Conservation (phyloP, 495 filamentous ascomycete genomes). For the Antarctomyces pellizariae region DNA sequence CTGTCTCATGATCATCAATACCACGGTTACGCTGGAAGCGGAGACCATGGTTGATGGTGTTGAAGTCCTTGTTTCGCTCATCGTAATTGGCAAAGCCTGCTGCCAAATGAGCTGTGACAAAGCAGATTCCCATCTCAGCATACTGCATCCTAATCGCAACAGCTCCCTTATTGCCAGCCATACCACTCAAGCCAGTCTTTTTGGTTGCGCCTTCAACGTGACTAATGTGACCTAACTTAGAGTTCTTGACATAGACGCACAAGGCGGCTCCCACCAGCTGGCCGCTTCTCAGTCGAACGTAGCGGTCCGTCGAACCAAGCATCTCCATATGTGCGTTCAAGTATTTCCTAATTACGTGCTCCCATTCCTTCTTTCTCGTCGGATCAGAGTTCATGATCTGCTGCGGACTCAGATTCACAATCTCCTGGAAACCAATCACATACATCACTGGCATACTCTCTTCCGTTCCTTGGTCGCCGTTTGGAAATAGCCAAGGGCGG, state of each 20-base stretch:
- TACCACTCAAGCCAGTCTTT: slow-evolving; percentile 93
- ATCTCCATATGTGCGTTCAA: slow-evolving; percentile 45
- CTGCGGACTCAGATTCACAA: slow-evolving; percentile 86
- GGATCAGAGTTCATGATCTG: slow-evolving; percentile 99
- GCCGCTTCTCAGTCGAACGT: slow-evolving; percentile 73
- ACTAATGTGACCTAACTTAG: slow-evolving; percentile 56
- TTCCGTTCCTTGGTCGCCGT: slow-evolving; percentile 21
- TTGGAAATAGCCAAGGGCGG: slow-evolving; percentile 55
- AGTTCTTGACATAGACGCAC: slow-evolving; percentile 69
- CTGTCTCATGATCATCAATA: slow-evolving; percentile 78
- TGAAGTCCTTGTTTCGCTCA: slow-evolving; percentile 64
- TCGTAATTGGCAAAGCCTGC: slow-evolving; percentile 96
- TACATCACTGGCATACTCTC: slow-evolving; percentile 51
- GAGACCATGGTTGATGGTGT: slow-evolving; percentile 67
- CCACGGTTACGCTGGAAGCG: slow-evolving; percentile 73
- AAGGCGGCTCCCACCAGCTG: slow-evolving; percentile 89
- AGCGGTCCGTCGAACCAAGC: slow-evolving; percentile 43
- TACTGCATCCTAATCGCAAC: slow-evolving; percentile 93
- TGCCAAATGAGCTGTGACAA: slow-evolving; percentile 90
- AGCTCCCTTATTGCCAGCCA: slow-evolving; percentile 95
- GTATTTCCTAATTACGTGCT: slow-evolving; percentile 51
- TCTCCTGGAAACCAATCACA: slow-evolving; percentile 88
- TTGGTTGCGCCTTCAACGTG: slow-evolving; percentile 92
- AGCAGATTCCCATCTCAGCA: slow-evolving; percentile 79
- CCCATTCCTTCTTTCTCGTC: slow-evolving; percentile 62